Base-by-base conservation (phyloP, 768 basidiomycete species). In the Termitomyces sp. region DNA sequence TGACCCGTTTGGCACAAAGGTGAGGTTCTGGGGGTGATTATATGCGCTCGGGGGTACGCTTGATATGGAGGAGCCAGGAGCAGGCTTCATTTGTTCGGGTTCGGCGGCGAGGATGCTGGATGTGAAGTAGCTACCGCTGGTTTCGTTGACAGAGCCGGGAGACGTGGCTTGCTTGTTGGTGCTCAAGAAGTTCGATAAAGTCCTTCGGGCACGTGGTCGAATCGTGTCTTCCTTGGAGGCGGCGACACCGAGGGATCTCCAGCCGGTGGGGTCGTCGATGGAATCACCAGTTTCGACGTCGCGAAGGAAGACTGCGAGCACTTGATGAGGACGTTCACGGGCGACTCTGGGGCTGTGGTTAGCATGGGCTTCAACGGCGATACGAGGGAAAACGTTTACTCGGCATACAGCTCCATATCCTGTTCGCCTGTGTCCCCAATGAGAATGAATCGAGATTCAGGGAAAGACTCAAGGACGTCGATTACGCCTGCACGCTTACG, bases 401-500 rank as follows among this genome's bases (percentile, higher is more conserved):
- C 76, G 13, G 86, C 76, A 67, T 98, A 98, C 2, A 98, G 76
- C 68, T 98, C 94, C 41, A 98, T 72, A 70, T 98, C 96, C 61
- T 97, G 95, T 66, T 98, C 96, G 32, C 95, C 96, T 0, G 87
- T 84, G 67, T 98, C 96, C 7, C 96, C 96, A 38, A 98, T 76
- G 46, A 95, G 81, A 64, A 98, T 69, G 70, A 98, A 97, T 36
- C 70, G 74, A 1, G 89, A 84, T 38, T 83, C 75, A 0, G 84
- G 83, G 67, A 95, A 95, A 2, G 82, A 73, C 36, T 88, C 79
- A 12, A 95, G 73, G 20, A 92, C 76, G 36, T 94, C 90, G n/a
- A 86, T 66, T 7, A 98, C 83, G 18, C 87, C 88, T 0, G 81
- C 81, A 5, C 86, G 84, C 70, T 98, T 98, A 33, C 95, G 83